Evolutionary conservation across 2,329 filamentous ascomycete genomes (phyloP).

Genomic region (Botrytis medusae): DNA sequence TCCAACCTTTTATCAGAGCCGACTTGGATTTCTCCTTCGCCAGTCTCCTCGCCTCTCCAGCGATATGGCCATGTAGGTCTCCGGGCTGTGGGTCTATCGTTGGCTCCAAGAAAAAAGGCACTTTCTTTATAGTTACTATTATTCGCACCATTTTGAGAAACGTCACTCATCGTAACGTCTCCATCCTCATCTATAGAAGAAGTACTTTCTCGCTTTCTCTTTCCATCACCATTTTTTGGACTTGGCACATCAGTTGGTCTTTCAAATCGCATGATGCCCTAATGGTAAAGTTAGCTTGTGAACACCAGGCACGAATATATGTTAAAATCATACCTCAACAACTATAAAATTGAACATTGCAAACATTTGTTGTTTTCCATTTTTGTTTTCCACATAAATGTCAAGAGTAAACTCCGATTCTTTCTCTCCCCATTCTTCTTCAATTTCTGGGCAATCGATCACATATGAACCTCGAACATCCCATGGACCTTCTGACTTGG

Average conservation of each 20-base stretch:
- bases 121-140: slow-evolving; percentile 19
- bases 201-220: slow-evolving; percentile 25
- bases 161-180: slow-evolving; percentile 20
- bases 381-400: slow-evolving; percentile 23
- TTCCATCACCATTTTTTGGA: not conserved
- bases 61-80: slow-evolving; percentile 28
- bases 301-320: not conserved
- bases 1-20: slow-evolving; percentile 22
- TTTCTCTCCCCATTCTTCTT: slow-evolving; percentile 21
- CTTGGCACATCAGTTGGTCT: slow-evolving; percentile 24
- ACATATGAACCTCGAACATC: slow-evolving; percentile 26
- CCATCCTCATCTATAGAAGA: slow-evolving; percentile 22
- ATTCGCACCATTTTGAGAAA: slow-evolving; percentile 8
- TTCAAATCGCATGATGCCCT: slow-evolving; percentile 30
- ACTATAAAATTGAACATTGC: slow-evolving; percentile 27
- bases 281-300: not conserved
- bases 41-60: slow-evolving; percentile 30
- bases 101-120: slow-evolving; percentile 22
- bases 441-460: slow-evolving; percentile 23
- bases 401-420: slow-evolving; percentile 22
- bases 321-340: slow-evolving; percentile 18
- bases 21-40: slow-evolving; percentile 29
- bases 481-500: slow-evolving; percentile 9
- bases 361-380: slow-evolving; percentile 26
- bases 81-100: slow-evolving; percentile 27